Conservation (phyloP, 2,329 filamentous ascomycete genomes). For the Botrytis hyacinthi region DNA sequence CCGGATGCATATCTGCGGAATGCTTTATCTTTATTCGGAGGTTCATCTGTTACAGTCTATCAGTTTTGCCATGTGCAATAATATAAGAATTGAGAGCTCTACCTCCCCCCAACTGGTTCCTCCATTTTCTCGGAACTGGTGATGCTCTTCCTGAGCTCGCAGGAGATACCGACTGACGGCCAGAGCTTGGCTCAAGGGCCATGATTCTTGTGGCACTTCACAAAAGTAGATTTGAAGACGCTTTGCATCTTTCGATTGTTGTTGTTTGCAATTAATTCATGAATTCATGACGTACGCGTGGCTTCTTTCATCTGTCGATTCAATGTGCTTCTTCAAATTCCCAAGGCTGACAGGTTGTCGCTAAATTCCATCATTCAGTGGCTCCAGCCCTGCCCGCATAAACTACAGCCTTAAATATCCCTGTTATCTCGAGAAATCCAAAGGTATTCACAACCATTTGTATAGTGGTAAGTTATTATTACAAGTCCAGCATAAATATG, state of each 20-base stretch:
- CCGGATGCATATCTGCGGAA: slow-evolving; percentile 87
- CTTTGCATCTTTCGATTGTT: slow-evolving; percentile 29
- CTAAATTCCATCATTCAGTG: slow-evolving; percentile 17
- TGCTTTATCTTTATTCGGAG: slow-evolving; percentile 59
- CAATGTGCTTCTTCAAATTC: slow-evolving; percentile 7
- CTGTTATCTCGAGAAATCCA: neutral
- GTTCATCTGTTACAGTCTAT: slow-evolving; percentile 48
- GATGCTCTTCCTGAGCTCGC: slow-evolving; percentile 81
- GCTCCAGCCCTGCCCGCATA: slow-evolving; percentile 18
- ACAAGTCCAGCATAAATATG: slow-evolving; percentile 2
- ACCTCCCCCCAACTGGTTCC: slow-evolving; percentile 76
- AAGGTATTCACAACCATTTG: neutral
- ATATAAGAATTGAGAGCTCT: slow-evolving; percentile 32
- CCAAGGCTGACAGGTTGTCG: slow-evolving; percentile 21
- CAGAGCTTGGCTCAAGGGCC: slow-evolving; percentile 60
- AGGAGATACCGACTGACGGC: slow-evolving; percentile 65
- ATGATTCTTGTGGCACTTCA: slow-evolving; percentile 45
- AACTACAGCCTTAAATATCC: slow-evolving; percentile 16
- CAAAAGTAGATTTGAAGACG: slow-evolving; percentile 27
- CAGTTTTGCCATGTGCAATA: slow-evolving; percentile 1
- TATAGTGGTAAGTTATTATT: neutral
- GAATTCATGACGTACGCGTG: slow-evolving; percentile 25
- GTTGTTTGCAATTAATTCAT: slow-evolving; percentile 19
- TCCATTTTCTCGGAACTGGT: slow-evolving; percentile 72
- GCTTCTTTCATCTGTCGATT: slow-evolving; percentile 26